Evolutionary conservation across 78 protist genomes (phyloP), one percentile per base, ranked within the genome.

Genomic region (Emiliania huxleyi): DNA sequence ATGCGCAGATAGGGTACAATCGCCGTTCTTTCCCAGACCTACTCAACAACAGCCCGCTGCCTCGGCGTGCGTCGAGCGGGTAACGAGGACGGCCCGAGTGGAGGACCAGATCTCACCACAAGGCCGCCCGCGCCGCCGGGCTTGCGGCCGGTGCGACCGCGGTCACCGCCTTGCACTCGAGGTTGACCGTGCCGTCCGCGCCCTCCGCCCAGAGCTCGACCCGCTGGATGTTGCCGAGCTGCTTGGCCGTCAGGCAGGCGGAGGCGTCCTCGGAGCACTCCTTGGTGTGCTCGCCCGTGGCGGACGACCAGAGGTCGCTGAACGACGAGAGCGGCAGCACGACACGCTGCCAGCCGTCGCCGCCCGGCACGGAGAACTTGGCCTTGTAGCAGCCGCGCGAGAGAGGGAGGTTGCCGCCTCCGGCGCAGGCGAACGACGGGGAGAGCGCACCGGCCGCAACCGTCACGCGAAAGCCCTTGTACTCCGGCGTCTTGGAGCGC

Each of bases 311-410:
- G 33, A 35, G 37, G 81, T 71, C 81, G 18, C n/a, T 35, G 81
- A 71, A 71, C 12, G 2, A 5, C 18, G 44, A 4, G 81, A 71
- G n/a, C 37, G 81, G 81, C 3, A 71, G 15, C 19, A 4, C 33
- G 23, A 71, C 81, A 6, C 1, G n/a, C 3, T 1, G 4, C 35
- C 35, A 77, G 35, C 33, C 85, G 4, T 22, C 29, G 18, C 81
- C 42, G 21, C 12, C 12, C n/a, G 29, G 44, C 1, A 40, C 85
- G 18, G 22, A 1, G 46, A 77, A 77, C 48, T 15, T 40, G 35
- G 48, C 46, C 85, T 77, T 77, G 46, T 23, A 77, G 85, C 85
- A 77, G 18, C 85, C 85, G 33, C 46, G 44, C n/a, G 85, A 77
- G 85, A 77, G 40, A 48, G 85, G 85, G 42, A 77, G 2, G 46